These are phyloP conservation scores for Alloteropsis semialata DNA, from an alignment of 176 grass and related monocot species.

Conservation along the genomic window DNA sequence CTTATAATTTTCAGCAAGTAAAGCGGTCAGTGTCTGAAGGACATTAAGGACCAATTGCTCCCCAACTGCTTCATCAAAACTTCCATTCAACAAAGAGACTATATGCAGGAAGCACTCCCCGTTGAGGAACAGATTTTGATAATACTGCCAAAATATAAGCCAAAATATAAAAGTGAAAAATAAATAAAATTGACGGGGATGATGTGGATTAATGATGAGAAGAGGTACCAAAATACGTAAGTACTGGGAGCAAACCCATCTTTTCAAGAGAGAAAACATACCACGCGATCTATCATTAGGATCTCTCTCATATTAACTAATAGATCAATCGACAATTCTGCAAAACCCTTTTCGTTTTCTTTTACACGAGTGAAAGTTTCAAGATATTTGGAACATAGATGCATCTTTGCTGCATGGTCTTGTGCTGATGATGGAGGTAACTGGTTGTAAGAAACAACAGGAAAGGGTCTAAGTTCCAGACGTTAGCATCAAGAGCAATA, in stretches of 20 bases:
- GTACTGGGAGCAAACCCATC: conserved; percentile 4
- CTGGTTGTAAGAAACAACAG: conserved; percentile 46
- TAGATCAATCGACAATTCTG: conserved; percentile 79
- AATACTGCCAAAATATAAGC: conserved; percentile 65
- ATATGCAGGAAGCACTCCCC: conserved; percentile 97
- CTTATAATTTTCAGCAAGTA: conserved; percentile 79
- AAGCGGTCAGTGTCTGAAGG: conserved; percentile 75
- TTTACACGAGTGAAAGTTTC: conserved; percentile 82
- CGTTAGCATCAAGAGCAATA: conserved; percentile 20
- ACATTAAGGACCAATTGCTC: conserved; percentile 90
- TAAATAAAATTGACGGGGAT: conserved; percentile 7
- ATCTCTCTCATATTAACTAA: conserved; percentile 90
- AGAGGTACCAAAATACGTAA: conserved; percentile 25
- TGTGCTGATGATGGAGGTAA: conserved; percentile 63
- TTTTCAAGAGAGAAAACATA: conserved; percentile 34
- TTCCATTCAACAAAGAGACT: conserved; percentile 89
- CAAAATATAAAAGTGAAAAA: conserved; percentile 21
- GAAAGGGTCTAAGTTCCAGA: conserved; percentile 33
- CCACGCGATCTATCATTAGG: conserved; percentile 70
- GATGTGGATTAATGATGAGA: conserved; percentile 10
- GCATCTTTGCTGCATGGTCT: conserved; percentile 82
- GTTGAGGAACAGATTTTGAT: conserved; percentile 77
- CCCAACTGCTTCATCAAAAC: conserved; percentile 71
- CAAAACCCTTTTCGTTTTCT: conserved; percentile 70
- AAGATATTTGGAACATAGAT: conserved; percentile 86